phyloP scores from a whole-genome alignment of 345 rosid species.

The Lumnitzera racemosa region DNA sequence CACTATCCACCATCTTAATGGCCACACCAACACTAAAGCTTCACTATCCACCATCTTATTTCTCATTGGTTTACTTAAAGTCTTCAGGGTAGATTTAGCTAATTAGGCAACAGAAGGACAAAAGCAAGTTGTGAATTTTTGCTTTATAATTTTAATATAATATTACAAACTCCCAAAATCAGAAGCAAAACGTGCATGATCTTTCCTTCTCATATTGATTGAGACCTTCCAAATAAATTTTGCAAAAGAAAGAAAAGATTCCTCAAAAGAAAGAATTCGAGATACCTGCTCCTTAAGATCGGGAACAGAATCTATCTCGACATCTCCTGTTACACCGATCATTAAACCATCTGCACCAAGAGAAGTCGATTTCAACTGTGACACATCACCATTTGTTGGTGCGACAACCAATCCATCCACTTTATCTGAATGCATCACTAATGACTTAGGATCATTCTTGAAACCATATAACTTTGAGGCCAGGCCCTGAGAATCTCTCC shows the following conservation, averaged over 20 bases:
- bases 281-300: slow-evolving; percentile 91
- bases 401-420: slow-evolving; percentile 15
- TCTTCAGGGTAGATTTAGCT: too few relatives aligned
- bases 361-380: slow-evolving; percentile 70
- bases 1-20: too few relatives aligned
- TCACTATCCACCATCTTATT: too few relatives aligned
- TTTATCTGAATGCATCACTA: slow-evolving; percentile 49
- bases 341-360: slow-evolving; percentile 67
- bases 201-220: too few relatives aligned
- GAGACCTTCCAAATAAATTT: too few relatives aligned
- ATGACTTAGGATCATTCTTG: slow-evolving; percentile 68
- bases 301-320: slow-evolving; percentile 61
- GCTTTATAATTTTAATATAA: too few relatives aligned
- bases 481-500: slow-evolving; percentile 83
- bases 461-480: slow-evolving; percentile 89
- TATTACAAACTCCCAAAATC: too few relatives aligned
- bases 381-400: slow-evolving; percentile 51
- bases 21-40: too few relatives aligned
- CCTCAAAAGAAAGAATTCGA: slow-evolving; percentile 1
- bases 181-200: too few relatives aligned
- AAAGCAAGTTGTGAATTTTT: too few relatives aligned
- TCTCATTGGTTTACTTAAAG: too few relatives aligned
- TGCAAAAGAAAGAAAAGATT: not conserved
- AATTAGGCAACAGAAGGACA: too few relatives aligned
- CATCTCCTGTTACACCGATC: slow-evolving; percentile 62